Evolutionary conservation across 768 basidiomycete species (phyloP).

Genomic region (Lactifluus hygrophoroides): DNA sequence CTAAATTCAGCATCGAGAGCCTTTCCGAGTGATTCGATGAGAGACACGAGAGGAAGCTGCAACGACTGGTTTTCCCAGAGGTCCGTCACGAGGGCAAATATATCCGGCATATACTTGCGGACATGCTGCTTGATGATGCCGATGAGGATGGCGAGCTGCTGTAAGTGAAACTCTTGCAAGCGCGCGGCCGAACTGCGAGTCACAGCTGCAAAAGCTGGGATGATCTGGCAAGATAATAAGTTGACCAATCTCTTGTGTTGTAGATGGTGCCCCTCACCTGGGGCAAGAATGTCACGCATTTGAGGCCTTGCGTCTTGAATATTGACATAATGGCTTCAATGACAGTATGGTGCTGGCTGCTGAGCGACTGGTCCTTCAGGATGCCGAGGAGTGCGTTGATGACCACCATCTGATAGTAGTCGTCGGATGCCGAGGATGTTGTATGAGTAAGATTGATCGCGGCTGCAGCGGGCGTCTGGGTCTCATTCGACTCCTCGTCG

Average conservation of each 20-base stretch:
- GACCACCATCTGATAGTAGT: slow-evolving; percentile 96
- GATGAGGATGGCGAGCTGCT: slow-evolving; percentile 91
- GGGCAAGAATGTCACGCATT: slow-evolving; percentile 91
- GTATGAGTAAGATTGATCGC: slow-evolving; percentile 63
- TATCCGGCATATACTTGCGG: slow-evolving; percentile 79
- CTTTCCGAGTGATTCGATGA: slow-evolving; percentile 88
- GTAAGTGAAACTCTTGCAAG: slow-evolving; percentile 86
- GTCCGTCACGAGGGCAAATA: slow-evolving; percentile 80
- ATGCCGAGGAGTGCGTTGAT: slow-evolving; percentile 82
- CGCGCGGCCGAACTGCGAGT: slow-evolving; percentile 75
- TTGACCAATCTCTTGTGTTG: not conserved
- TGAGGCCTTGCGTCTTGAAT: slow-evolving; percentile 95
- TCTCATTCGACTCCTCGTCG: slow-evolving; percentile 48
- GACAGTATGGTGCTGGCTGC: slow-evolving; percentile 81
- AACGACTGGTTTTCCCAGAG: slow-evolving; percentile 82
- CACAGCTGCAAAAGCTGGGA: slow-evolving; percentile 89
- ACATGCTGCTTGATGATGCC: slow-evolving; percentile 97
- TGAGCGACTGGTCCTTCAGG: slow-evolving; percentile 81
- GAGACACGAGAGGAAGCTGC: slow-evolving; percentile 84
- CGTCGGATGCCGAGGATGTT: slow-evolving; percentile 65
- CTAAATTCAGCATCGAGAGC: slow-evolving; percentile 97
- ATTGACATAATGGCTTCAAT: slow-evolving; percentile 99
- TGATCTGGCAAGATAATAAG: slow-evolving; percentile 46
- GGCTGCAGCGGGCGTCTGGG: slow-evolving; percentile 46
- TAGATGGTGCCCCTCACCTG: slow-evolving; percentile 44